phyloP scores from a whole-genome alignment of 805 yeast species.

The Teunomyces lycoperdinae region DNA sequence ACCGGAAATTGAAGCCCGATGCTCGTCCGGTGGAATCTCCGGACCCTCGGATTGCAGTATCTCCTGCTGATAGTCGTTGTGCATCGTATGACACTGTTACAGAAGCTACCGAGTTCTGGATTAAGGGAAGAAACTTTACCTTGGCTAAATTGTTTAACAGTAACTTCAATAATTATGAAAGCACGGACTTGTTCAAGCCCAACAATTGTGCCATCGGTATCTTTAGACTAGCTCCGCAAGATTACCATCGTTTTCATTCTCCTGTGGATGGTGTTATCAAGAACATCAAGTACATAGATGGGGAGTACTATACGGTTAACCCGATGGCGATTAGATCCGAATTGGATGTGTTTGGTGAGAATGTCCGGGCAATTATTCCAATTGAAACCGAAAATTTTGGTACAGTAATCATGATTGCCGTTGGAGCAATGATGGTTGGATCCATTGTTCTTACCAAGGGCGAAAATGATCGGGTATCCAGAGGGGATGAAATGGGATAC shows the following conservation, averaged over 20 bases:
- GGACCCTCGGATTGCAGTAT: constrained; percentile 50
- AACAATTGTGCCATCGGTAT: constrained; percentile 63
- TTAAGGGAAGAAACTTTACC: constrained; percentile 79
- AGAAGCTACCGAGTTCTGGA: constrained; percentile 77
- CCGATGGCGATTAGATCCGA: constrained; percentile 94
- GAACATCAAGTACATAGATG: constrained; percentile 66
- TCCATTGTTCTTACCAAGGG: constrained; percentile 71
- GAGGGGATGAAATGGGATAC: constrained; percentile 88
- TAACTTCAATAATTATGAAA: constrained; percentile 41
- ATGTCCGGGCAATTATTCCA: constrained; percentile 74
- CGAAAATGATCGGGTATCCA: constrained; percentile 53
- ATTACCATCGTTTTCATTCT: constrained; percentile 88
- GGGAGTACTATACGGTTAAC: constrained; percentile 93
- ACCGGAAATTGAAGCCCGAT: constrained; percentile 67
- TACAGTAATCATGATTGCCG: constrained; percentile 68
- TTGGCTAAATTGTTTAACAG: constrained; percentile 57
- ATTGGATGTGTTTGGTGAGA: constrained; percentile 91
- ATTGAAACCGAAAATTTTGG: constrained; percentile 79
- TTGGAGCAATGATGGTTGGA: constrained; percentile 99
- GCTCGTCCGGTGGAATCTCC: constrained; percentile 69
- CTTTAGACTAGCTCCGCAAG: constrained; percentile 94
- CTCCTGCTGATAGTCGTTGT: constrained; percentile 88
- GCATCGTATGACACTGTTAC: constrained; percentile 60
- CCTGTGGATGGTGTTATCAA: constrained; percentile 79
- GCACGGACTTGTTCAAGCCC: constrained; percentile 29